These are phyloP conservation scores for Chlamydomonas eustigma DNA, from an alignment of 139 green algal genomes.

Conservation along the genomic window DNA sequence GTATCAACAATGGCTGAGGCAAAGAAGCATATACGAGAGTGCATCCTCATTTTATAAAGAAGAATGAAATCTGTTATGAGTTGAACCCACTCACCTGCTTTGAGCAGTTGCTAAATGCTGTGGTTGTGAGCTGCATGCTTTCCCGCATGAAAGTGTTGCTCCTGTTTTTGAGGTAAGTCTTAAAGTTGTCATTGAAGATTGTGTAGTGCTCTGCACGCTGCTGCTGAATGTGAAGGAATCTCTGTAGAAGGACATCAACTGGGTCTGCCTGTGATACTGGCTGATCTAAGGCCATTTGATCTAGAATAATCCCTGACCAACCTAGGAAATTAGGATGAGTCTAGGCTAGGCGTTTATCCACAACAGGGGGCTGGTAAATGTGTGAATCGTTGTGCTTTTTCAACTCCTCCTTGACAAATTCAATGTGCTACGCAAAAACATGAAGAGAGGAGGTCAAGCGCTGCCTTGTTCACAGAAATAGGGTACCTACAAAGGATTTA, in stretches of 20 bases:
- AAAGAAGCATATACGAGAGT: too few species aligned
- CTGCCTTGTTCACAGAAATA: neutral
- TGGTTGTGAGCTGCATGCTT: neutral
- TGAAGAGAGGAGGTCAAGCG: neutral
- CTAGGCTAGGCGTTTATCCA: too few species aligned
- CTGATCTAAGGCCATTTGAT: too few species aligned
- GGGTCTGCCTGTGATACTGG: too few species aligned
- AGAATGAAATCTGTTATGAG: too few species aligned
- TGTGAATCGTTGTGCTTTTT: neutral
- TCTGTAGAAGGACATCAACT: too few species aligned
- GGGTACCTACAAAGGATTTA: too few species aligned
- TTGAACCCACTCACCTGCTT: neutral
- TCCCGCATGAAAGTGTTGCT: neutral
- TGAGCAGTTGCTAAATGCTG: neutral
- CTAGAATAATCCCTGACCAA: too few species aligned
- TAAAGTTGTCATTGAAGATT: neutral
- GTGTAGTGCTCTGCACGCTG: neutral
- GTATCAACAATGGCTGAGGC: too few species aligned
- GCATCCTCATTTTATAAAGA: too few species aligned
- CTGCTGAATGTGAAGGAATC: neutral
- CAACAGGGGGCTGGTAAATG: neutral
- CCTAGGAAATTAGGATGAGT: too few species aligned
- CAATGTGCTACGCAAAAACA: neutral
- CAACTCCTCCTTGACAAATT: conserved; percentile 1
- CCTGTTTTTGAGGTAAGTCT: neutral